Base-by-base conservation (phyloP, 1,284 basidiomycete genomes). In the Cutaneotrichosporon dermatis region DNA sequence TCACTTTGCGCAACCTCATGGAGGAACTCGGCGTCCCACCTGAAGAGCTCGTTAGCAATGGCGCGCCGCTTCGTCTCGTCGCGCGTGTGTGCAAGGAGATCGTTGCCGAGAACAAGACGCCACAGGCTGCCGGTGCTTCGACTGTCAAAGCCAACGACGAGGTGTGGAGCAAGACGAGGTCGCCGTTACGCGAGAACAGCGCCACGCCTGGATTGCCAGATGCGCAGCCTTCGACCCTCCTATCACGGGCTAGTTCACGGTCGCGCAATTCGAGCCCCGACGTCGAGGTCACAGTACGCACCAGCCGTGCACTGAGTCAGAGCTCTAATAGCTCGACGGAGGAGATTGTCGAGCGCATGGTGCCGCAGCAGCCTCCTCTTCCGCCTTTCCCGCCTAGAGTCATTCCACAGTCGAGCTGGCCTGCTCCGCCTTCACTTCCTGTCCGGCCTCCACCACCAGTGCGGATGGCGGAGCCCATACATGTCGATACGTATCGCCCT, bases 31-130 rank as follows among this genome's bases (percentile, higher is more conserved):
- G 71, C 2, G 59, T 72, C 34, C 51, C 59, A 0, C 73, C 74
- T 1, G 66, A 74, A 2, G 56, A 55, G 1, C 63, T 75, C 4
- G 62, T 76, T 11, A 42, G 59, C 25, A 58, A 66, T 3, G 74
- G 74, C 12, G 74, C 69, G 0, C 65, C 69, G 1, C 36, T 62
- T 10, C 59, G 65, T 57, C 65, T 68, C 46, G 73, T 76, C 35
- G 66, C 61, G 12, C 60, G 60, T 1, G 72, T 72, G 0, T 75
- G 73, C 45, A 54, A 73, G 50, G 72, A 74, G 52, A 72, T 75
- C 25, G 70, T 76, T 2, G 61, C 69, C 3, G 64, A 66, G 1
- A 61, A 61, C 11, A 61, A 66, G 35, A 58, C 60, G 25, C 25
- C 25, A 25, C 25, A 25, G 25, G 25, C 25, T 25, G 25, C 25